Percentiles rank a stretch among this genome's conserved stretches.
Conservation (phyloP, 1,284 basidiomycete genomes). For the Stygiomarasmius scandens region DNA sequence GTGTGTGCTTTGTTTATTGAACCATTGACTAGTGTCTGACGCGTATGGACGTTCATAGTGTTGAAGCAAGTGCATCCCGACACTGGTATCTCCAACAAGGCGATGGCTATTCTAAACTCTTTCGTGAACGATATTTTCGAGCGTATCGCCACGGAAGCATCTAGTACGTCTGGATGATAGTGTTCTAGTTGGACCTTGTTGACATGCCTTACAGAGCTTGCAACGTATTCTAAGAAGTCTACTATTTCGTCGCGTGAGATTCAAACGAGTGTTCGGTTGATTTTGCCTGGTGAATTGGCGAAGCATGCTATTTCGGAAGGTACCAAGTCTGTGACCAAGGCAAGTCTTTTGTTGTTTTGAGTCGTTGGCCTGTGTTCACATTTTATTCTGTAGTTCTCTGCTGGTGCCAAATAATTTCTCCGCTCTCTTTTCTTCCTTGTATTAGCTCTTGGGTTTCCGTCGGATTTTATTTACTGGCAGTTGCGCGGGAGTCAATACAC, state of each 20-base stretch:
- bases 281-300: conserved; percentile 77
- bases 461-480: background rate
- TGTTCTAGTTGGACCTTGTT: conserved; percentile 39
- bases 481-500: background rate
- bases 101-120: conserved; percentile 84
- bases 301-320: conserved; percentile 73
- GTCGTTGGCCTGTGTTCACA: background rate
- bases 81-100: conserved; percentile 87
- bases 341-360: conserved; percentile 16
- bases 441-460: conserved; percentile 2
- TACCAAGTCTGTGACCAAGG: conserved; percentile 54
- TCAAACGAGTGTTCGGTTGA: conserved; percentile 81
- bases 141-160: conserved; percentile 81
- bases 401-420: conserved; percentile 25
- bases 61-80: conserved; percentile 87
- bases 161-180: conserved; percentile 51
- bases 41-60: conserved; percentile 41
- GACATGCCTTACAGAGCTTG: conserved; percentile 75
- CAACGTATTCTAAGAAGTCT: conserved; percentile 84
- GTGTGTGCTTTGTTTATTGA: conserved; percentile 35
- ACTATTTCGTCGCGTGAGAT: conserved; percentile 89
- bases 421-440: background rate
- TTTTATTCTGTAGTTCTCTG: conserved; percentile 29
- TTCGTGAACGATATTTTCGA: conserved; percentile 86
- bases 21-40: conserved; percentile 10